Percentiles rank a stretch among this genome's conserved stretches.
Conservation (phyloP, 2,329 filamentous ascomycete species). For the Bipolaris gigantea region DNA sequence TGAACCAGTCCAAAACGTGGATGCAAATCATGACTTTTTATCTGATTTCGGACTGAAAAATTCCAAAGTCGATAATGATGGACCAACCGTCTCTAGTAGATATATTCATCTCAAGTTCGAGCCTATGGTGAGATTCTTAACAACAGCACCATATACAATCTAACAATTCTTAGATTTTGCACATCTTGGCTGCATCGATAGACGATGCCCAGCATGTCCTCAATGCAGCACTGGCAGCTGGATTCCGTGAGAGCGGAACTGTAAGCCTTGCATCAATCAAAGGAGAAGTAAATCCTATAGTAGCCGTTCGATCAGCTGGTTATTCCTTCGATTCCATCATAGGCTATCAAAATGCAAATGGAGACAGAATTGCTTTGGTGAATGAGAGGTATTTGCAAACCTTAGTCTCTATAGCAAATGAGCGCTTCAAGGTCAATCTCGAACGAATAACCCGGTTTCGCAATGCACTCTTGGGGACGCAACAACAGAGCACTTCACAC, state of each 20-base stretch:
- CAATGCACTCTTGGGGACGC: conserved; percentile 49
- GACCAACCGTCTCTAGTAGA: conserved; percentile 39
- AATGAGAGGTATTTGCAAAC: conserved; percentile 67
- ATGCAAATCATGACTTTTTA: conserved; percentile 19
- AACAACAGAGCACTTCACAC: conserved; percentile 2
- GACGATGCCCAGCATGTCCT: conserved; percentile 75
- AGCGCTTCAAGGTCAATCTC: conserved; percentile 70
- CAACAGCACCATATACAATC: conserved; percentile 10
- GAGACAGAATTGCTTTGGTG: conserved; percentile 56
- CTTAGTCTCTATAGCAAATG: conserved; percentile 71
- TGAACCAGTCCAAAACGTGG: conserved; percentile 59
- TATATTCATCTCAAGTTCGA: conserved; percentile 88
- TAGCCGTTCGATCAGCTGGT: conserved; percentile 83
- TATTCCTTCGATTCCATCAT: conserved; percentile 81
- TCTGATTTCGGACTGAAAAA: conserved; percentile 46
- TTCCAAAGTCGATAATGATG: not conserved
- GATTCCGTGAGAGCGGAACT: conserved; percentile 88
- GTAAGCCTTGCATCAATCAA: conserved; percentile 60
- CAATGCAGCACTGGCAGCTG: conserved; percentile 74
- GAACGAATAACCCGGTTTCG: conserved; percentile 69
- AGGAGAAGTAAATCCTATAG: conserved; percentile 65
- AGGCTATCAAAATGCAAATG: conserved; percentile 53
- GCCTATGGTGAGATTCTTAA: conserved; percentile 71
- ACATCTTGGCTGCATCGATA: conserved; percentile 77
- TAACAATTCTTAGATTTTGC: conserved; percentile 69